Evolutionary conservation across 306 rosid genomes (phyloP), one percentile per base, ranked within the genome.

Genomic region (Vigna reflexopilosa): DNA sequence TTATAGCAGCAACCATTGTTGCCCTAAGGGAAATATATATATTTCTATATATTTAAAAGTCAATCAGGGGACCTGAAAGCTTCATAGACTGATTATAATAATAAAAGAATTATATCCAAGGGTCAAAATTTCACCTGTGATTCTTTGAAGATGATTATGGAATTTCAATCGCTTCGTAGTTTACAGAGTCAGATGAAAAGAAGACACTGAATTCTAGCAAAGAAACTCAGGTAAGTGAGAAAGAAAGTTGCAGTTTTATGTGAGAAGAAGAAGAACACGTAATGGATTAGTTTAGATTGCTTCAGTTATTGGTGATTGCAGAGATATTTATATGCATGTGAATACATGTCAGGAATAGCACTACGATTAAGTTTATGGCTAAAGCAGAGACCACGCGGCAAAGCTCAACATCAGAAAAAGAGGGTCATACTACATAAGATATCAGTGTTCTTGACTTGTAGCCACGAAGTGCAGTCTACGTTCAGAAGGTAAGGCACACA

Each of bases 361-460:
- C 5, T 26, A 8, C 38, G 79, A 70, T 84, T 26, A 48, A 84
- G 40, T 86, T 72, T 81, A 85, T 85, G 92, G 95, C 78, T 88
- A 70, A 20, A 80, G 77, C 48, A 69, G 32, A 79, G 85, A 83
- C 82, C 88, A 88, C 89, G 92, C 87, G 86, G 83, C 83, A 55
- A 64, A 67, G 74, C 28, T 51, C 22, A 44, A 48, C 58, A 81
- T 74, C 88, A 76, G 84, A 84, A 51, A 73, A 83, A 81, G 38
- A 22, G 66, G 77, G 40, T 22, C 61, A 19, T 55, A 14, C 9
- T 30, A 30, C n/a, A 54, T 14, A 13, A 12, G 9, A 20, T 65
- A 36, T n/a, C 15, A 30, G 57, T 28, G 22, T 42, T 32, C n/a
- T 65, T 51, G 28, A 51, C 65, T 34, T 32, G 34, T 17, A 13